Conservation (phyloP, 2,329 filamentous ascomycete genomes). For the Phoma herbarum region DNA sequence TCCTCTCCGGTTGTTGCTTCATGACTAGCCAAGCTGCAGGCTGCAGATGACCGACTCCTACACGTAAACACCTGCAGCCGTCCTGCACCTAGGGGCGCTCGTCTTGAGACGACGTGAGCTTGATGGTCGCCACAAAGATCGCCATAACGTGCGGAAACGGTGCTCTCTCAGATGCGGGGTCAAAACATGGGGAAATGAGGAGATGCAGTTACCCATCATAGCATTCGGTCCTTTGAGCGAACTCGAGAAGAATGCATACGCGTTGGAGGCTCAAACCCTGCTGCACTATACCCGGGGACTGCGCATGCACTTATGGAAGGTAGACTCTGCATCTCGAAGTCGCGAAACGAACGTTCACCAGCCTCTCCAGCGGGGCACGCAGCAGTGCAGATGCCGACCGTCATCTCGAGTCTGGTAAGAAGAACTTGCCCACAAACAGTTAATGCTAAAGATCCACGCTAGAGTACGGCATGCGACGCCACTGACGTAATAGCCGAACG, state of each 20-base stretch:
- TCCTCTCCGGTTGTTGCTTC: not conserved
- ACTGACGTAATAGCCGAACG: conserved; percentile 23
- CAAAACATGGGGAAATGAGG: conserved; percentile 15
- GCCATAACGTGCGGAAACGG: conserved; percentile 3
- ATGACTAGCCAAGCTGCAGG: not conserved
- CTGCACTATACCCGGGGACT: not conserved
- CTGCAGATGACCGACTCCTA: not conserved
- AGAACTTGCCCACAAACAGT: conserved; percentile 1
- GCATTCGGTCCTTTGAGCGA: conserved; percentile 11
- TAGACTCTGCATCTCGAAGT: not conserved
- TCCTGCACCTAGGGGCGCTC: not conserved
- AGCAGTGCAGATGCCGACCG: not conserved
- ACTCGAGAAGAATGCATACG: not conserved
- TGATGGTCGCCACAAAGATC: conserved; percentile 10
- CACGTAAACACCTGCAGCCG: not conserved
- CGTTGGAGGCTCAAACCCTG: not conserved
- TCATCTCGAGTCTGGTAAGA: not conserved
- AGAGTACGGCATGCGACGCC: conserved; percentile 8
- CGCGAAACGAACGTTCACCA: not conserved
- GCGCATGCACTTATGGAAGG: not conserved
- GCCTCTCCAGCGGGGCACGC: not conserved
- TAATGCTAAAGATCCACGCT: conserved; percentile 7
- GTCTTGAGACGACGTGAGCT: conserved; percentile 5
- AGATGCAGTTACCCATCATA: conserved; percentile 3
- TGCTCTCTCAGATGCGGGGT: conserved; percentile 12